Base-by-base conservation (phyloP, 2,329 filamentous ascomycete genomes). In the Chalaropsis ovoidea region DNA sequence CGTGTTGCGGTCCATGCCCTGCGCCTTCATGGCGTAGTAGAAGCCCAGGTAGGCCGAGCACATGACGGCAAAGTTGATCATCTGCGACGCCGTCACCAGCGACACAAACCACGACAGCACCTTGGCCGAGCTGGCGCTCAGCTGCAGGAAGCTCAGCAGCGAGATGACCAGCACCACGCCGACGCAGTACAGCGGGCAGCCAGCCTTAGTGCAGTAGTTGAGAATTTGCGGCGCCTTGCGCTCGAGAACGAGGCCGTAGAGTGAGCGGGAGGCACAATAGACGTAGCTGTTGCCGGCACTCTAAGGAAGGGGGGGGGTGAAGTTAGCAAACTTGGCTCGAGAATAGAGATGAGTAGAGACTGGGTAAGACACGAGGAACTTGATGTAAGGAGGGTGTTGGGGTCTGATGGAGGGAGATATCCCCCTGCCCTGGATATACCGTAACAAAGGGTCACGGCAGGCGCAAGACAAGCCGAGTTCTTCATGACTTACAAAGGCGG, bases 161-260 rank as follows among this genome's bases (percentile, higher is more conserved):
- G 86, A 82, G 70, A 94, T 84, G 2, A 82, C 73, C 60, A 90
- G 79, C 0, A 88, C 86, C 35, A 86, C 74, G 1, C 74, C 69
- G 47, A 93, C 88, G 71, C 86, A 89, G 74, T 88, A 90, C 68
- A 90, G 80, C 0, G 90, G 90, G 0, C 94, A 86, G 60, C 88
- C 87, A 11, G 76, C 77, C 62, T 76, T 80, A 1, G 82, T 88
- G 73, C 85, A 88, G 39, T 75, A 81, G 1, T 79, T 80, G 49
- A 90, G 75, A 64, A 88, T 73, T 41, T 70, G 78, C 61, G 80
- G 87, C 0, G 86, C 86, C 71, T 88, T 86, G 27, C 83, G 82
- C 71, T 89, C 86, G 47, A 87, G 79, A 0, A 86, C 86, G 1
- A 89, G 76, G 1, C 86, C 86, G 68, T 86, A 88, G 1, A 89